Evolutionary conservation across 306 rosid genomes (phyloP).

Genomic region (Erythrophleum fordii): DNA sequence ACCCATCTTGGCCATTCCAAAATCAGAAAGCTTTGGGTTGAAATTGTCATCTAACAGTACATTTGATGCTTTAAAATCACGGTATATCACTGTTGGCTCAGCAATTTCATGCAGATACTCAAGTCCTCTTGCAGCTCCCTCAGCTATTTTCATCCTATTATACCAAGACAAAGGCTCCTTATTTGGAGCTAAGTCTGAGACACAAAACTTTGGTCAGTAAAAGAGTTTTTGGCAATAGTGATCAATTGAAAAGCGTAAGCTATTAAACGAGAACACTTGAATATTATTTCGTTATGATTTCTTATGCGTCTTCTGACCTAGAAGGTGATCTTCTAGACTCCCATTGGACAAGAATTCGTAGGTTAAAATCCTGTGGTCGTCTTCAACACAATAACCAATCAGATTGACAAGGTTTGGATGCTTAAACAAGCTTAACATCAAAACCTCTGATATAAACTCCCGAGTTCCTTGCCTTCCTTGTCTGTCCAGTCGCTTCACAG

Average conservation of each 20-base stretch:
- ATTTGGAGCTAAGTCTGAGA: conserved; percentile 32
- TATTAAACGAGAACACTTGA: neutral
- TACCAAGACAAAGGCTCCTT: conserved; percentile 48
- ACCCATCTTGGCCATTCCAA: conserved; percentile 59
- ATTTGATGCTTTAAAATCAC: conserved; percentile 59
- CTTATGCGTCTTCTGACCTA: conserved; percentile 30
- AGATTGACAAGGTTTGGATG: conserved; percentile 54
- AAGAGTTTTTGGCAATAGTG: neutral
- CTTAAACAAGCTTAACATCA: conserved; percentile 53
- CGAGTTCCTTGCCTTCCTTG: conserved; percentile 54
- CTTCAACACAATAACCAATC: conserved; percentile 55
- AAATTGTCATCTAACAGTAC: conserved; percentile 48
- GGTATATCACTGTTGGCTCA: conserved; percentile 48
- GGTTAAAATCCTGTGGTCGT: conserved; percentile 49
- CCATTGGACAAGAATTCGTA: conserved; percentile 59
- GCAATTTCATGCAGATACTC: conserved; percentile 58
- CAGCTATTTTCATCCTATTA: conserved; percentile 54
- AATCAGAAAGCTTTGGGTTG: conserved; percentile 59
- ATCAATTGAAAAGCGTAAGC: too few relatives aligned
- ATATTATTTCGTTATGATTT: neutral
- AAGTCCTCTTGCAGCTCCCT: conserved; percentile 62
- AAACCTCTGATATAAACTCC: conserved; percentile 58
- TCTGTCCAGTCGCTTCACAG: conserved; percentile 53
- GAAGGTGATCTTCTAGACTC: conserved; percentile 52
- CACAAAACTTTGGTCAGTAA: neutral